Evolutionary conservation across 805 yeast species (phyloP).

Genomic region (Candida endomychidarum): DNA sequence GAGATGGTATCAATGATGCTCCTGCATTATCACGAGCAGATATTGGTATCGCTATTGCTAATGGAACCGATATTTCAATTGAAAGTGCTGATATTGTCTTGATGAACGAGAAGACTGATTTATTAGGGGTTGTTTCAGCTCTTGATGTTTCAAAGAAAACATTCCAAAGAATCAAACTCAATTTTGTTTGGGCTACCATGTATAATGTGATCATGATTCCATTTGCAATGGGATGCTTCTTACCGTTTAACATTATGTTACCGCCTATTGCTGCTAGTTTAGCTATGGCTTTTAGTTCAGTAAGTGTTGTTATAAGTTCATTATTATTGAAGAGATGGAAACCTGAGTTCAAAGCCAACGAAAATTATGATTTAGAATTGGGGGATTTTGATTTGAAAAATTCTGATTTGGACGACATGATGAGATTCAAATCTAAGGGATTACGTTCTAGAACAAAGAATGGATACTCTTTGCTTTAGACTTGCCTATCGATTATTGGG

Average conservation of each 20-base stretch:
- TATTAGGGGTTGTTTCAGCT: conserved; percentile 57
- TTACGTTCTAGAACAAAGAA: background rate
- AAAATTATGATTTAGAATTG: conserved; percentile 21
- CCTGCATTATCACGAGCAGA: conserved; percentile 91
- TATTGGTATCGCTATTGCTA: conserved; percentile 85
- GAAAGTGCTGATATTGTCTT: conserved; percentile 95
- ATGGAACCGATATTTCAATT: conserved; percentile 94
- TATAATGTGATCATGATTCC: conserved; percentile 88
- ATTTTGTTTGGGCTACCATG: conserved; percentile 83
- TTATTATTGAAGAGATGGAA: conserved; percentile 69
- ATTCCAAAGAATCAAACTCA: conserved; percentile 70
- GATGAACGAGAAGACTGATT: conserved; percentile 33
- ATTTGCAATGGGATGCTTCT: conserved; percentile 87
- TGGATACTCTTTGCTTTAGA: conserved; percentile 5
- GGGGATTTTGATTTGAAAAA: conserved; percentile 26
- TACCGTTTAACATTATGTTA: conserved; percentile 71
- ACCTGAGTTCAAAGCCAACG: conserved; percentile 25
- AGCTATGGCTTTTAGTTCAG: conserved; percentile 91
- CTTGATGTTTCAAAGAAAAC: conserved; percentile 70
- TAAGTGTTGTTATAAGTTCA: conserved; percentile 83
- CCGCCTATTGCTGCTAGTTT: conserved; percentile 89
- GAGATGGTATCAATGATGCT: conserved; percentile 98
- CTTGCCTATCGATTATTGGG: background rate
- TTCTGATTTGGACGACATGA: conserved; percentile 26
- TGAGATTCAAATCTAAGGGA: conserved; percentile 10